These are phyloP conservation scores for Aleurites moluccanus DNA, from an alignment of 441 rosid species.

Conservation along the genomic window DNA sequence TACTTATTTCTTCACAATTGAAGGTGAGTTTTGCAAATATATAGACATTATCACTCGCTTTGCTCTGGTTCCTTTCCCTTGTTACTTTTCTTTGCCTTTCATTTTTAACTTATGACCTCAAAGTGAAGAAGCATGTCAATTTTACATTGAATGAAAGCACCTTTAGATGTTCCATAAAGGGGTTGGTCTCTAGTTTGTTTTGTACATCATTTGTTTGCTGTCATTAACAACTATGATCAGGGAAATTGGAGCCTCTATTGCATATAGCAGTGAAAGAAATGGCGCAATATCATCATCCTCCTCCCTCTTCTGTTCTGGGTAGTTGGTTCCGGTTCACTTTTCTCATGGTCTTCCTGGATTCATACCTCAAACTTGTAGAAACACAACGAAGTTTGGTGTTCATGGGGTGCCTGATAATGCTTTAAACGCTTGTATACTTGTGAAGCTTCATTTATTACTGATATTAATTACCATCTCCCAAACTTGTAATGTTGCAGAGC, in stretches of 20 bases:
- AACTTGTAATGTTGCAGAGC: constrained; percentile 50
- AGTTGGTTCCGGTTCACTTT: not conserved
- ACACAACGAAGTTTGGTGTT: not conserved
- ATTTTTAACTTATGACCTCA: not conserved
- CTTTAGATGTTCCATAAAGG: not conserved
- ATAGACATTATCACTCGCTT: not conserved
- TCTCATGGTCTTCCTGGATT: not conserved
- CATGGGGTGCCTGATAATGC: not conserved
- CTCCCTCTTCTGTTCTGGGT: not conserved
- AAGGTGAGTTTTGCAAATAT: constrained; percentile 44
- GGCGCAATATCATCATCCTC: not conserved
- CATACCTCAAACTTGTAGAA: not conserved
- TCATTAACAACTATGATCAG: not conserved
- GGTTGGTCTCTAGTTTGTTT: not conserved
- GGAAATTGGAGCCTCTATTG: not conserved
- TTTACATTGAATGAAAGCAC: not conserved
- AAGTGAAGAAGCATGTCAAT: not conserved
- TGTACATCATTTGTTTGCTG: constrained; percentile 1
- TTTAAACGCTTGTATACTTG: not conserved
- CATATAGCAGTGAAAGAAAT: not conserved
- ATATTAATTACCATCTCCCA: not conserved
- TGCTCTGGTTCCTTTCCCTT: not conserved
- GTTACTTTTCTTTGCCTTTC: not conserved
- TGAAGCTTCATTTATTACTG: not conserved
- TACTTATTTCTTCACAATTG: constrained; percentile 69